Evolutionary conservation across 2,329 filamentous ascomycete genomes (phyloP).

Genomic region (Claviceps spartinae): DNA sequence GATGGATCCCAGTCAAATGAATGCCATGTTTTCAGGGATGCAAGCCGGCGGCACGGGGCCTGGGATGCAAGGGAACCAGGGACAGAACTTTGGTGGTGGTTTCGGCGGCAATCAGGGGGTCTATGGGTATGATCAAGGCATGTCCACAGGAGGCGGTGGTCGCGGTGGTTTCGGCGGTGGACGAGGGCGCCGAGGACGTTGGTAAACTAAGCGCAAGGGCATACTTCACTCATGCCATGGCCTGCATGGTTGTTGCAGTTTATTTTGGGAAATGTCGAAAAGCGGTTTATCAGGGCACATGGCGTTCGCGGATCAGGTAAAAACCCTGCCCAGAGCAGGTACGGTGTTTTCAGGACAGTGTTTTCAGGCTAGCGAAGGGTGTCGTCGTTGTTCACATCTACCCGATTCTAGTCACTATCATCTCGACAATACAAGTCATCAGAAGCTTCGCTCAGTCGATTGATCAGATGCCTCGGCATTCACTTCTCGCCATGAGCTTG

Average conservation of each 20-base stretch:
- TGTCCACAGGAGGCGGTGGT: conserved; percentile 26
- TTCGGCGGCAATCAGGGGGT: conserved; percentile 40
- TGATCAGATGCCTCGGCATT: too few relatives aligned
- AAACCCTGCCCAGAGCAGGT: conserved; percentile 1
- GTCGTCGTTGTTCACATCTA: not conserved
- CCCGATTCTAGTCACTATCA: too few relatives aligned
- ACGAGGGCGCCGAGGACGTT: conserved; percentile 18
- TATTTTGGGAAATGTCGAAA: not conserved
- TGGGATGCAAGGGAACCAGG: conserved; percentile 35
- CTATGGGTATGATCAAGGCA: conserved; percentile 36
- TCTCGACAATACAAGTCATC: too few relatives aligned
- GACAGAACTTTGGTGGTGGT: conserved; percentile 36
- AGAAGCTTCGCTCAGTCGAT: too few relatives aligned
- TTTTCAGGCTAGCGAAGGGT: not conserved
- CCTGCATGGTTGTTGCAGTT: not conserved
- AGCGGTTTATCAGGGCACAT: not conserved
- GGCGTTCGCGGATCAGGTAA: conserved; percentile 2
- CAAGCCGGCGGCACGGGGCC: conserved; percentile 31
- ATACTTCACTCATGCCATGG: not conserved
- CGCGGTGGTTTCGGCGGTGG: conserved; percentile 17
- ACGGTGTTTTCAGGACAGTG: not conserved
- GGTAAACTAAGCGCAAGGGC: conserved; percentile 8
- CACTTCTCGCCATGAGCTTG: too few relatives aligned
- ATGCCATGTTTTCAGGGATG: conserved; percentile 47
- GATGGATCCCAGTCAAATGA: conserved; percentile 47